Conservation (phyloP, 1,284 basidiomycete genomes). For the Irpex rosettiformis region DNA sequence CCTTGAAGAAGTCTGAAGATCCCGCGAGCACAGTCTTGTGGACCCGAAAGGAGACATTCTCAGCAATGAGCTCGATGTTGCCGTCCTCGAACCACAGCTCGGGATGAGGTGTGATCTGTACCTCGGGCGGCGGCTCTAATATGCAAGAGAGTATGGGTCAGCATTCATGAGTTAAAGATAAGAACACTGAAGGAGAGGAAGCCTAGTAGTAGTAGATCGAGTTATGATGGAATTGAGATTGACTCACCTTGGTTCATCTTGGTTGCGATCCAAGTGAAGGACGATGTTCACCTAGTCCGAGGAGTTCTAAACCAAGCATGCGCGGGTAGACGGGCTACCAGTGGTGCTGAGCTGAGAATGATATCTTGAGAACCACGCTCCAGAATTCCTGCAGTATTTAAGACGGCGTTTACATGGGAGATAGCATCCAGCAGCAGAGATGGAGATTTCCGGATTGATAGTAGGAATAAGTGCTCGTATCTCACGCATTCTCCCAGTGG, state of each 20-base stretch:
- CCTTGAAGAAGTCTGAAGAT: slow-evolving; percentile 10
- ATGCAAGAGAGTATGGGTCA: not conserved
- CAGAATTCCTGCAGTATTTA: not conserved
- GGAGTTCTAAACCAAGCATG: not conserved
- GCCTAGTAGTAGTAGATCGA: not conserved
- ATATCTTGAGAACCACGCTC: not conserved
- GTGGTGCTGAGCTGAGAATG: not conserved
- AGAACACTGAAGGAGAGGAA: not conserved
- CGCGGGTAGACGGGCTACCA: not conserved
- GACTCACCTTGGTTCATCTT: not conserved
- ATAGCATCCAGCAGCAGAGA: not conserved
- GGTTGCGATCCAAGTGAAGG: not conserved
- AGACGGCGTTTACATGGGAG: not conserved
- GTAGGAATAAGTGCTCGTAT: too few species aligned
- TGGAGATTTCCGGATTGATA: not conserved
- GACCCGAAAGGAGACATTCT: slow-evolving; percentile 5
- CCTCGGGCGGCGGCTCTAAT: not conserved
- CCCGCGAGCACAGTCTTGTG: slow-evolving; percentile 7
- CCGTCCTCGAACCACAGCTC: slow-evolving; percentile 16
- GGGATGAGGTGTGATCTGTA: not conserved
- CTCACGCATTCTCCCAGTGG: not conserved
- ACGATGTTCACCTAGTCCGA: not conserved
- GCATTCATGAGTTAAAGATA: not conserved
- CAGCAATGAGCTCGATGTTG: slow-evolving; percentile 10
- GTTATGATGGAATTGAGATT: not conserved